phyloP scores from a whole-genome alignment of 306 rosid genomes.

The Sophora flavescens region DNA sequence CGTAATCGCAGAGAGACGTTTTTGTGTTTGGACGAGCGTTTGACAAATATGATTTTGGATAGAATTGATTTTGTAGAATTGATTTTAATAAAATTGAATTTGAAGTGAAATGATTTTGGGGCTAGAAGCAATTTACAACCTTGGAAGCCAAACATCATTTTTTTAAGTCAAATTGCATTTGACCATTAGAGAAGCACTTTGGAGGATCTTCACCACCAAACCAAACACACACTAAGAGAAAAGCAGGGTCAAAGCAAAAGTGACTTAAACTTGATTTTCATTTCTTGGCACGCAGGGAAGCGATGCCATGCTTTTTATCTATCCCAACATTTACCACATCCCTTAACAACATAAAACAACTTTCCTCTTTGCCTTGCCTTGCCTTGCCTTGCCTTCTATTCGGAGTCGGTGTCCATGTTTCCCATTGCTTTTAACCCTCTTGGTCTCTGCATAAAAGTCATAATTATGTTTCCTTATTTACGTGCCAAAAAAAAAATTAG shows the following conservation, averaged over 20 bases:
- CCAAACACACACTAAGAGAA: conserved; percentile 16
- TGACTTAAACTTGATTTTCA: conserved; percentile 32
- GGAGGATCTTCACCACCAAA: too few relatives aligned
- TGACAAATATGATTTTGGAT: too few relatives aligned
- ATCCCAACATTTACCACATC: conserved; percentile 46
- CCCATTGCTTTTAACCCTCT: conserved; percentile 97
- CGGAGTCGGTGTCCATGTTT: conserved; percentile 84
- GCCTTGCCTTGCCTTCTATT: conserved; percentile 51
- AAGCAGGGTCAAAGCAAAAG: conserved; percentile 28
- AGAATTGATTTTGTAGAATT: too few relatives aligned
- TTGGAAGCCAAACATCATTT: too few relatives aligned
- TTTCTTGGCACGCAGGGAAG: conserved; percentile 42
- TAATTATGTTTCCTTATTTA: conserved; percentile 22
- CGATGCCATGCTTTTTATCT: conserved; percentile 38
- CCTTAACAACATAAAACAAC: conserved; percentile 40
- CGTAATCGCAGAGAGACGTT: neutral
- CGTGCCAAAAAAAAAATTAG: neutral
- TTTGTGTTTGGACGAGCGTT: too few relatives aligned
- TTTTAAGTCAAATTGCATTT: too few relatives aligned
- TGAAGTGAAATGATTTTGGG: too few relatives aligned
- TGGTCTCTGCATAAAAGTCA: conserved; percentile 71
- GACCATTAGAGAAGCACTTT: too few relatives aligned
- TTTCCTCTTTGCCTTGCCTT: conserved; percentile 31
- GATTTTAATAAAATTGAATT: too few relatives aligned
- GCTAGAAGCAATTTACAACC: too few relatives aligned